Evolutionary conservation across 2,329 filamentous ascomycete species (phyloP), one percentile per base, ranked within the genome.

Genomic region (Fusarium anthophilum): DNA sequence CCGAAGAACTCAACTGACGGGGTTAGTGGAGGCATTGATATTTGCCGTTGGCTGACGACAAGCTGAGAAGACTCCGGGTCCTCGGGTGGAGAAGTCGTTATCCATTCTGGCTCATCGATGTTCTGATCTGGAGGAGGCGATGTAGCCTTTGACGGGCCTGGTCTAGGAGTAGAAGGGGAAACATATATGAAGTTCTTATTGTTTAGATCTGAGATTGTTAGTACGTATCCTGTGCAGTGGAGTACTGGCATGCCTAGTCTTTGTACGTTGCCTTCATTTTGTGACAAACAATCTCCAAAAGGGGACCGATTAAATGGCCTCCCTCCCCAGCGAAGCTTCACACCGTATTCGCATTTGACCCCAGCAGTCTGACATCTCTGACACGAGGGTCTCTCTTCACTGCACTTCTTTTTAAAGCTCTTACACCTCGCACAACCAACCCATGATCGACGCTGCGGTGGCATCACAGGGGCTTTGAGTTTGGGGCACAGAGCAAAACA

Each of bases 371-470:
- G 65, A 37, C 72, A 74, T 28, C 72, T 69, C 56, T 74, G 67
- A 43, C 72, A 74, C 24, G 51, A 37, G 8, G 72, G 72, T 14
- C 68, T 54, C 13, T 74, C 71, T 28, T 74, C 72, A 30, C 55
- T 74, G 63, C 72, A 74, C 55, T 74, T 74, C 71, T 74, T 74
- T 50, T 74, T 74, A 64, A 74, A 74, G 30, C 72, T 71, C 68
- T 74, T 74, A 45, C 72, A 74, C 39, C 72, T 63, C n/a, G 68
- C 38, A 39, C 72, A 74, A 59, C 72, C 72, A 24, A 74, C 72
- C 72, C 72, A 74, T 62, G 72, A 74, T 55, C 72, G 71, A 69
- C 72, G 72, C 63, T 74, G 67, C 30, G 72, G 72, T 26, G 72
- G 67, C 72, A 74, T 74, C 55, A 65, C 67, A 69, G 44, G 44